Conservation (phyloP, 2,329 filamentous ascomycete species). For the Pseudocercospora vitis region DNA sequence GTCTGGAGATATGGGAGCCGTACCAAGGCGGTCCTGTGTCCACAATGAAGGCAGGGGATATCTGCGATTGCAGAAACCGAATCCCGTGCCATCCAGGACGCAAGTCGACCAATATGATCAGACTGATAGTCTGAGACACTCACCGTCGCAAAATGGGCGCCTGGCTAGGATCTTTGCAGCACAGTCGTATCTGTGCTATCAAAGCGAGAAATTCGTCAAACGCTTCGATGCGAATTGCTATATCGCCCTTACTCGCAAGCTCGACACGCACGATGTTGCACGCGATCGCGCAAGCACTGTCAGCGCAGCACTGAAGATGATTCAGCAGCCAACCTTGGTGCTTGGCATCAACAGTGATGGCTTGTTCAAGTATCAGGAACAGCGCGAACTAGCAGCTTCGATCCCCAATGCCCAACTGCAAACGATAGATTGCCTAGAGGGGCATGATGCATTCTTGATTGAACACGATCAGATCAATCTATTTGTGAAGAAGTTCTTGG, state of each 20-base stretch:
- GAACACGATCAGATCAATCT: too few relatives aligned
- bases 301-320: too few relatives aligned
- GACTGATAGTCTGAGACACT: neutral
- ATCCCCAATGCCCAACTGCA: neutral
- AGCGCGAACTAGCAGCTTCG: neutral
- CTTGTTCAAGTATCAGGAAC: neutral
- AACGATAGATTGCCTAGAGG: neutral
- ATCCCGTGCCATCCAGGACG: neutral
- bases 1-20: too few relatives aligned
- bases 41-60: too few relatives aligned
- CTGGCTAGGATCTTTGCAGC: slow-evolving; percentile 87
- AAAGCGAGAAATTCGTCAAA: slow-evolving; percentile 92
- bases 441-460: neutral
- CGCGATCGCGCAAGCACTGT: neutral
- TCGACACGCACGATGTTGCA: slow-evolving; percentile 86
- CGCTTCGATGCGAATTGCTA: slow-evolving; percentile 98
- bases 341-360: neutral
- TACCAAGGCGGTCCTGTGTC: too few relatives aligned
- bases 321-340: neutral
- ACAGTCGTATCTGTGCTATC: slow-evolving; percentile 94
- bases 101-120: too few relatives aligned
- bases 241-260: slow-evolving; percentile 94
- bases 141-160: neutral
- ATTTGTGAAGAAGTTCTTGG: too few relatives aligned
- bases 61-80: neutral